phyloP scores from a whole-genome alignment of 805 yeast genomes.

The Diddensiella transvaalensis region DNA sequence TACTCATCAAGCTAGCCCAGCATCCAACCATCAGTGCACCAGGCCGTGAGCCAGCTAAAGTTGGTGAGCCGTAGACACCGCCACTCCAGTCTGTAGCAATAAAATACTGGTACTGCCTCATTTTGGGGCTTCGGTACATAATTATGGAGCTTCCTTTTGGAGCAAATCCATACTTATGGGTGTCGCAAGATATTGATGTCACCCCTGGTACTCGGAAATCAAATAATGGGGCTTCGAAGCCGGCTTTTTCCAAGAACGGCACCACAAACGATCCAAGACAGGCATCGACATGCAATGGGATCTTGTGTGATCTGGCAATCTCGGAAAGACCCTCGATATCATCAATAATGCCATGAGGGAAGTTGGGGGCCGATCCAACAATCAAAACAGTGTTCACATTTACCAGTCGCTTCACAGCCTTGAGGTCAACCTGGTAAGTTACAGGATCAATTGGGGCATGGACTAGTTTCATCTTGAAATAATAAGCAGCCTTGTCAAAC shows the following conservation, averaged over 20 bases:
- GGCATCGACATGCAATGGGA: slow-evolving; percentile 94
- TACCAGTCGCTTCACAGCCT: slow-evolving; percentile 59
- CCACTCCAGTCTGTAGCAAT: slow-evolving; percentile 86
- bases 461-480: slow-evolving; percentile 80
- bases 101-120: slow-evolving; percentile 81
- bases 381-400: slow-evolving; percentile 77
- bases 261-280: slow-evolving; percentile 92
- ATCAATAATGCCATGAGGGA: slow-evolving; percentile 94
- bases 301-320: slow-evolving; percentile 58
- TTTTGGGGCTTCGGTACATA: slow-evolving; percentile 70
- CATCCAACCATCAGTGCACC: slow-evolving; percentile 98
- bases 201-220: slow-evolving; percentile 86
- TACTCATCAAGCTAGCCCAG: slow-evolving; percentile 85
- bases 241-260: slow-evolving; percentile 66
- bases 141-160: slow-evolving; percentile 94
- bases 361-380: slow-evolving; percentile 95
- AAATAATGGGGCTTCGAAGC: slow-evolving; percentile 48
- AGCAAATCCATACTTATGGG: slow-evolving; percentile 98
- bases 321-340: slow-evolving; percentile 71
- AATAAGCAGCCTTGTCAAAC: slow-evolving; percentile 85
- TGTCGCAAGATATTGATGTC: slow-evolving; percentile 98
- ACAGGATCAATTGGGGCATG: slow-evolving; percentile 72
- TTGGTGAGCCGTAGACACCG: slow-evolving; percentile 94
- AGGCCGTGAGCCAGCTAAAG: slow-evolving; percentile 94
- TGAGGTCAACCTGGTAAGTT: slow-evolving; percentile 64